Percentiles rank a stretch among this genome's conserved stretches.
Evolutionary conservation across 768 basidiomycete species (phyloP).

Genomic region (Lactarius hengduanensis): DNA sequence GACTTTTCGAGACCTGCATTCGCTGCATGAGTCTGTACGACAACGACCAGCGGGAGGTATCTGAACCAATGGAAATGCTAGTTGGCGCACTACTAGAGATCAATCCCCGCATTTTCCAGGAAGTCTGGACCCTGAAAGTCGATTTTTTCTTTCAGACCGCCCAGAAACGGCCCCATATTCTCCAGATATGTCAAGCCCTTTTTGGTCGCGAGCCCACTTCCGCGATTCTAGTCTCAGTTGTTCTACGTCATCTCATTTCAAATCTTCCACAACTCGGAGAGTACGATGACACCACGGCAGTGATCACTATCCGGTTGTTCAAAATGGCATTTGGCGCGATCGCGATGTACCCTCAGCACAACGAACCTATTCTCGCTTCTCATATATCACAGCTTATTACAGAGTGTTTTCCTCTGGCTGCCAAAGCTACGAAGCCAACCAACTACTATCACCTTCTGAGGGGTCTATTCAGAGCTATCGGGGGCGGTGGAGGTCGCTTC

Average conservation of each 20-base stretch:
- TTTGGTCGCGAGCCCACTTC: conserved; percentile 76
- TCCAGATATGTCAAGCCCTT: conserved; percentile 82
- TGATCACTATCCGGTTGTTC: conserved; percentile 86
- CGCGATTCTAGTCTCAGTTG: conserved; percentile 81
- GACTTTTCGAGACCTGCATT: conserved; percentile 83
- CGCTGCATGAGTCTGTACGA: conserved; percentile 84
- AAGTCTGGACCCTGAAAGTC: conserved; percentile 93
- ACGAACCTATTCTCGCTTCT: conserved; percentile 91
- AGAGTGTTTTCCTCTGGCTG: conserved; percentile 93
- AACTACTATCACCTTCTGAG: conserved; percentile 93
- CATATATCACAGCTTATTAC: conserved; percentile 92
- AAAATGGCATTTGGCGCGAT: conserved; percentile 95
- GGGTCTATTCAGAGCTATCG: conserved; percentile 89
- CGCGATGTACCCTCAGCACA: conserved; percentile 62
- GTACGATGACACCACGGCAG: conserved; percentile 76
- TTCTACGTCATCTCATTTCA: conserved; percentile 82
- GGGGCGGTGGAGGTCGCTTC: conserved; percentile 88
- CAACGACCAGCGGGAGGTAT: conserved; percentile 60
- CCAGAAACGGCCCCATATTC: conserved; percentile 71
- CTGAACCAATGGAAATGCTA: conserved; percentile 83
- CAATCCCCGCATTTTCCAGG: conserved; percentile 90
- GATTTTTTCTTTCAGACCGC: conserved; percentile 84
- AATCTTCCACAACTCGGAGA: conserved; percentile 82
- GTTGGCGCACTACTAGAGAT: conserved; percentile 75
- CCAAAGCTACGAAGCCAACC: conserved; percentile 85